These are phyloP conservation scores for Metroxylon sagu DNA, from an alignment of 176 grass and related monocot species.

Conservation along the genomic window DNA sequence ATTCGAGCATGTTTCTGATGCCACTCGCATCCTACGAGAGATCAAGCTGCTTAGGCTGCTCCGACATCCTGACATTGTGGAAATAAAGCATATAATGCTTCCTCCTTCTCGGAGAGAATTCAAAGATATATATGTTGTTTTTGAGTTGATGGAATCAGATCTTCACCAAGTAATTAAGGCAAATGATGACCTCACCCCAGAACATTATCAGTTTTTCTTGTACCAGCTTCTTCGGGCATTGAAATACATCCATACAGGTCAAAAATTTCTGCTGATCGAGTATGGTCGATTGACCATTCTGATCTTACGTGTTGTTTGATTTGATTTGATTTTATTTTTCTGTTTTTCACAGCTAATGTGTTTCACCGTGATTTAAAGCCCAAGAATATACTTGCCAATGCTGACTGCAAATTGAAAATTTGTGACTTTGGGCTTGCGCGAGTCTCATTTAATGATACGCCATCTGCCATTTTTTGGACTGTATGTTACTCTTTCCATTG, in stretches of 20 bases:
- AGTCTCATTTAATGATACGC: slow-evolving; percentile 12
- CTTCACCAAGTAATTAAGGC: slow-evolving; percentile 23
- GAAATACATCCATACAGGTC: slow-evolving; percentile 7
- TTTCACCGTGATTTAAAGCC: slow-evolving; percentile 17
- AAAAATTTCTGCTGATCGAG: too few species aligned
- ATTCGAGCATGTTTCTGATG: slow-evolving; percentile 19
- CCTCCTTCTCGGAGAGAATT: slow-evolving; percentile 21
- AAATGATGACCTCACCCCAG: slow-evolving; percentile 22
- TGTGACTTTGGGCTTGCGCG: slow-evolving; percentile 14
- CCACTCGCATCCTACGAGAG: slow-evolving; percentile 17
- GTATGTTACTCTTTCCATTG: not conserved
- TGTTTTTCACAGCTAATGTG: slow-evolving; percentile 6
- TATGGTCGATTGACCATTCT: too few species aligned
- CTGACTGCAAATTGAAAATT: slow-evolving; percentile 16
- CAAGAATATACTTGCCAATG: slow-evolving; percentile 16
- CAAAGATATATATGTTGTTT: slow-evolving; percentile 18
- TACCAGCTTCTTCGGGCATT: slow-evolving; percentile 14
- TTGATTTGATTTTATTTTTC: not conserved
- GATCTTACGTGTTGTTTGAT: too few species aligned
- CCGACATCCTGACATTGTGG: slow-evolving; percentile 21
- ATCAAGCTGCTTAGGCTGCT: slow-evolving; percentile 16
- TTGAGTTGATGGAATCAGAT: slow-evolving; percentile 18
- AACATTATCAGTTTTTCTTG: slow-evolving; percentile 24
- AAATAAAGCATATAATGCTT: slow-evolving; percentile 24
- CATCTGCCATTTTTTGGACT: slow-evolving; percentile 14